Evolutionary conservation across 2,329 filamentous ascomycete genomes (phyloP).

Genomic region (Sclerotinia borealis): DNA sequence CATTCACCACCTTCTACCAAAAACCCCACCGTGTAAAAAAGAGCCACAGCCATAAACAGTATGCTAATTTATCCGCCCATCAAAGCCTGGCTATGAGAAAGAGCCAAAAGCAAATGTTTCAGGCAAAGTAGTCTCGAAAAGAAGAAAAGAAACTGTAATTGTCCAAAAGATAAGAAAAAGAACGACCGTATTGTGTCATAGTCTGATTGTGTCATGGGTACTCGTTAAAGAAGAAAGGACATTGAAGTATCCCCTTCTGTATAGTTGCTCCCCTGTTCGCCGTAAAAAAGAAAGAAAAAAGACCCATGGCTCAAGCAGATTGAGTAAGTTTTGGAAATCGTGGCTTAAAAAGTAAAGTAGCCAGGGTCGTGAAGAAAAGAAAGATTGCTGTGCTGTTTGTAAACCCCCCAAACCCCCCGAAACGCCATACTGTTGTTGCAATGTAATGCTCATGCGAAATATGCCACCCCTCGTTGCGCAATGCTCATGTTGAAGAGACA

Average conservation of each 20-base stretch:
- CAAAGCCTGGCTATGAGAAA: neutral
- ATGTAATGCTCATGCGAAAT: slow-evolving; percentile 7
- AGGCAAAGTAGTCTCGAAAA: neutral
- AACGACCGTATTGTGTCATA: neutral
- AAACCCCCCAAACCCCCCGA: neutral
- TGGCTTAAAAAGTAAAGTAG: neutral
- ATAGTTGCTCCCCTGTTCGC: neutral
- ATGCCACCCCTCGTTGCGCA: slow-evolving; percentile 5
- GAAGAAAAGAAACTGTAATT: neutral
- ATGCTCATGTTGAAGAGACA: slow-evolving; percentile 12
- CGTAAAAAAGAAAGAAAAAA: neutral
- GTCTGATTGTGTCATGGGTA: slow-evolving; percentile 3
- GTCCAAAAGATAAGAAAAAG: neutral
- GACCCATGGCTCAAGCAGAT: slow-evolving; percentile 4
- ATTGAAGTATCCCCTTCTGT: neutral
- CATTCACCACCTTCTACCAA: neutral
- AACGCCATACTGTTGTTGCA: slow-evolving; percentile 11
- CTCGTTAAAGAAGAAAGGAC: slow-evolving; percentile 1
- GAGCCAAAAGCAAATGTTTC: neutral
- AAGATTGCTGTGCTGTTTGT: neutral
- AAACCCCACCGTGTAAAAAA: neutral
- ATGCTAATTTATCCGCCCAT: neutral
- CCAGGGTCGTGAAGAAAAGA: slow-evolving; percentile 1
- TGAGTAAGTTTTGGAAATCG: neutral
- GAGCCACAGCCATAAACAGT: neutral